Base-by-base conservation (phyloP, 2,329 filamentous ascomycete species). In the Trichoderma citrinoviride region DNA sequence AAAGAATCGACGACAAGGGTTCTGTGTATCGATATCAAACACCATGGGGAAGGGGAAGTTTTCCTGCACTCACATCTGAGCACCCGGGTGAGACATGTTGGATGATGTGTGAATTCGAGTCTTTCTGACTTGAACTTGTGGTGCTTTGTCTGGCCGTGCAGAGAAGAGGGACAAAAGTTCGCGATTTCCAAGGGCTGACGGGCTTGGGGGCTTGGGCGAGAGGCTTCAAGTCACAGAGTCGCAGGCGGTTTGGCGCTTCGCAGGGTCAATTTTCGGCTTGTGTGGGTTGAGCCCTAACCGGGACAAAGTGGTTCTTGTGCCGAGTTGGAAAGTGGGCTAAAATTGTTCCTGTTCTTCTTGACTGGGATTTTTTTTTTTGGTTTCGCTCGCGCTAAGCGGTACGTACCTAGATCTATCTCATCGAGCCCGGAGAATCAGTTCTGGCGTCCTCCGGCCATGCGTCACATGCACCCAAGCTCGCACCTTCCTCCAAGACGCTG, bases 31-130 rank as follows among this genome's bases (percentile, higher is more conserved):
- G 58, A 54, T 54, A 54, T 46, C 23, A 1, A 14, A 61, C 41
- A 64, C 49, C 29, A n/a, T 29, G 67, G 65, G n/a, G n/a, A n/a
- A 64, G 63, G 53, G 64, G 68, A 61, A 23, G 27, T n/a, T 43
- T 12, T 1, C 1, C 14, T 46, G 61, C 55, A 81, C 85, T 84
- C 79, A 87, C 85, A 87, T 87, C 78, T 87, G 85, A 77, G 83
- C 78, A 77, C 85, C 84, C 72, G 84, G 82, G 77, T 82, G 79
- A 80, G 85, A 83, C 84, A 87, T 87, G 72, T 80, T 86, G 82
- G 78, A 77, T 76, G 25, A n/a, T 68, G 72, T 72, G 25, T 54
- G 43, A 64, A 43, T 49, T 61, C 25, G 49, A 63, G 53, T 69
- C 58, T 23, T 55, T 60, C 73, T 69, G 73, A 71, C 73, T 57